Percentiles rank a stretch among this genome's conserved stretches.
Conservation (phyloP, 169 alveolate genomes). For the Plasmodium falciparum region DNA sequence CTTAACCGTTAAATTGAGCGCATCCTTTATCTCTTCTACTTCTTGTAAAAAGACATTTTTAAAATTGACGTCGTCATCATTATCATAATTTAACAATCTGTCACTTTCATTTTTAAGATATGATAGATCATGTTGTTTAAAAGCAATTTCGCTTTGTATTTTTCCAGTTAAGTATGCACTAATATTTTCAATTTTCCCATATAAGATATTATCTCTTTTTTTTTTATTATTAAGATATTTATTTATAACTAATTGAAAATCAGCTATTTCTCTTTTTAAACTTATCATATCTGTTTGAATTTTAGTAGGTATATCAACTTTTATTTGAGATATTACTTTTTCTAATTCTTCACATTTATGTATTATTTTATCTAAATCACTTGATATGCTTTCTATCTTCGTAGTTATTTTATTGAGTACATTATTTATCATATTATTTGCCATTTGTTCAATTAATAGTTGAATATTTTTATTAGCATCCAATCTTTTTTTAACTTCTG, state of each 20-base stretch:
- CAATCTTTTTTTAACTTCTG: slow-evolving; percentile 59
- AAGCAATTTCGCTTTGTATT: slow-evolving; percentile 63
- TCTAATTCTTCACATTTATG: slow-evolving; percentile 62
- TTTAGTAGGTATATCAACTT: slow-evolving; percentile 45
- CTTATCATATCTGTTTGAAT: slow-evolving; percentile 69
- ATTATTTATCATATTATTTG: slow-evolving; percentile 71
- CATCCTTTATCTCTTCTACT: slow-evolving; percentile 62
- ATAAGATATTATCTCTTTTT: slow-evolving; percentile 64
- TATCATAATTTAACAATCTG: slow-evolving; percentile 22
- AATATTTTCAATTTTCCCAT: slow-evolving; percentile 62
- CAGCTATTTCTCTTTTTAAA: slow-evolving; percentile 53
- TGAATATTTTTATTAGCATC: slow-evolving; percentile 68
- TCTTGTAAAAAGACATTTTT: slow-evolving; percentile 43
- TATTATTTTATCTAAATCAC: slow-evolving; percentile 41
- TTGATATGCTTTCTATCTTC: slow-evolving; percentile 54
- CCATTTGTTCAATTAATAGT: slow-evolving; percentile 47
- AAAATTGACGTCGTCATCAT: slow-evolving; percentile 43
- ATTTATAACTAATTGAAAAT: slow-evolving; percentile 32
- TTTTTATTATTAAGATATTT: slow-evolving; percentile 52
- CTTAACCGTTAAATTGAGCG: slow-evolving; percentile 49
- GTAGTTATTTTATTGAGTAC: slow-evolving; percentile 68
- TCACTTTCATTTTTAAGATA: slow-evolving; percentile 59
- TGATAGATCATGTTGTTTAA: slow-evolving; percentile 39
- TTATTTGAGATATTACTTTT: slow-evolving; percentile 28
- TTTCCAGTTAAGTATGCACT: slow-evolving; percentile 33